A percentile compares a stretch with the other conserved stretches of the same genome.
These are phyloP conservation scores for Ilex paraguariensis DNA, from an alignment of 305 asterid genomes.

Conservation along the genomic window DNA sequence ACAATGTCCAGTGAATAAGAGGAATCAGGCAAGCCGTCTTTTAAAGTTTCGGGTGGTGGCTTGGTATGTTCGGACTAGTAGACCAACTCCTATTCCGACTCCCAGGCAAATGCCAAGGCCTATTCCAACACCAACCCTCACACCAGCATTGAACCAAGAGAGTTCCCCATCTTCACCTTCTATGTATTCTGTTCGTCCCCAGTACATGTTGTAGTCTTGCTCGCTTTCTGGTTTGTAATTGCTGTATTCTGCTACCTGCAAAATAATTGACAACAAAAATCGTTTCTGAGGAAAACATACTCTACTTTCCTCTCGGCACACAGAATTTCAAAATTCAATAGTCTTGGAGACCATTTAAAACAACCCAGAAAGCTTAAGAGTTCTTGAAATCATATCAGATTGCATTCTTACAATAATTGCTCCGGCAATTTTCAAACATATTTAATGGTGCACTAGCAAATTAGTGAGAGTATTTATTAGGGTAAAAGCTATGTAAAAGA, in stretches of 20 bases:
- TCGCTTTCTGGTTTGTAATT: slow-evolving; percentile 53
- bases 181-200: slow-evolving; percentile 33
- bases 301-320: no score
- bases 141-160: slow-evolving; percentile 92
- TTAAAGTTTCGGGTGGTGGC: slow-evolving; percentile 58
- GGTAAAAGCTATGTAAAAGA: no score
- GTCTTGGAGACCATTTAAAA: neutral
- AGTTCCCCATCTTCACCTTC: slow-evolving; percentile 83
- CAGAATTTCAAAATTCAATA: neutral
- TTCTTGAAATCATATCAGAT: no score
- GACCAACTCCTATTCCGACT: slow-evolving; percentile 75
- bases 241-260: slow-evolving; percentile 52
- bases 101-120: slow-evolving; percentile 93
- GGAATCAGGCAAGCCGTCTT: slow-evolving; percentile 49
- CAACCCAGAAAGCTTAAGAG: neutral
- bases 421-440: no score
- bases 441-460: no score
- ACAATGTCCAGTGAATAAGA: neutral
- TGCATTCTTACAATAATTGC: no score
- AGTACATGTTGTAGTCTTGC: slow-evolving; percentile 42
- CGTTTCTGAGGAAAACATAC: no score
- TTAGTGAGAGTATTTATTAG: no score
- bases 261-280: neutral
- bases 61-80: slow-evolving; percentile 66
- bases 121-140: slow-evolving; percentile 84